Conservation (phyloP, 169 alveolate genomes). For the Plasmodium adleri region DNA sequence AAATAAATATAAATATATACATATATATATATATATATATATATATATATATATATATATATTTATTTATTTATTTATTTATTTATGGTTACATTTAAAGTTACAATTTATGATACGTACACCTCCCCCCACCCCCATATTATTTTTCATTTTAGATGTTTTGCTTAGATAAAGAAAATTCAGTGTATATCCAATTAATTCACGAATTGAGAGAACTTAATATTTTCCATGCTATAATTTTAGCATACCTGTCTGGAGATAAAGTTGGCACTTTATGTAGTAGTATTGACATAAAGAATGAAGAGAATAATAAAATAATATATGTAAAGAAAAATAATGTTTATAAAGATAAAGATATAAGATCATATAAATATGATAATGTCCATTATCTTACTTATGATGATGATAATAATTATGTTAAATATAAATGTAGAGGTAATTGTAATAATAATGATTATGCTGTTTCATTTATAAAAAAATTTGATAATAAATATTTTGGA, state of each 20-base stretch:
- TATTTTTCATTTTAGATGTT: conserved; percentile 24
- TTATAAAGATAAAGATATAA: not conserved
- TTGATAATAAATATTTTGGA: conserved; percentile 57
- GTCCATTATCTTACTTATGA: conserved; percentile 10
- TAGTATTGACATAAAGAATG: not conserved
- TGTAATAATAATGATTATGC: conserved; percentile 9
- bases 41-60: not conserved
- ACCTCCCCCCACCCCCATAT: not conserved
- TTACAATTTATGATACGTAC: not conserved
- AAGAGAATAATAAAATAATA: not conserved
- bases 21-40: not conserved
- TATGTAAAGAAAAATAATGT: not conserved
- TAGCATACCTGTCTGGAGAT: conserved; percentile 55
- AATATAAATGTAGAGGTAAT: conserved; percentile 1
- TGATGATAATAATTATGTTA: conserved; percentile 30
- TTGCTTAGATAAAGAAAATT: conserved; percentile 71
- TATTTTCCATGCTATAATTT: conserved; percentile 56
- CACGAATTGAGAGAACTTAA: conserved; percentile 43
- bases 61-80: not conserved
- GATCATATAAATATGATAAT: no score
- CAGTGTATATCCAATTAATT: conserved; percentile 58
- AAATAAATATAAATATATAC: not conserved
- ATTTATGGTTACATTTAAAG: not conserved
- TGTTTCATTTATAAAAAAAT: conserved; percentile 32
- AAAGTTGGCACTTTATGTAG: conserved; percentile 63